Base-by-base conservation (phyloP, 306 rosid genomes). In the Vicia faba region DNA sequence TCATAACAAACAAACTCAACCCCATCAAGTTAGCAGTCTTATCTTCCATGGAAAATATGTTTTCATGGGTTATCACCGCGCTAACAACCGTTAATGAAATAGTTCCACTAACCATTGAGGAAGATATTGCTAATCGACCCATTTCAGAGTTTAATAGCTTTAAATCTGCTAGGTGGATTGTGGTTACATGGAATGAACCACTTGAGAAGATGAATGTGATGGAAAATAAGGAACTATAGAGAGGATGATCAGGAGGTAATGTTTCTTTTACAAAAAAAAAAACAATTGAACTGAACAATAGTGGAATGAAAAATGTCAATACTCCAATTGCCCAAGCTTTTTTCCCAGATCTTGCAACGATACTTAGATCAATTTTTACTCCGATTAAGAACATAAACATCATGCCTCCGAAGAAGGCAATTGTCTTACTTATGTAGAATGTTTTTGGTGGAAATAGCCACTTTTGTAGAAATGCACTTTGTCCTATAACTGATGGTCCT, bases 101-200 rank as follows among this genome's bases (percentile, higher is more conserved):
- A 3, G 13, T 4, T 55, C 88, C 92, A 11, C 78, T 78, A 11
- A 89, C 44, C 84, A 83, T 72, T 0, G 92, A 70, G 2, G 87
- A 56, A 1, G 90, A 75, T 10, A 78, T 36, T 0, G 89, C 85
- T 43, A 86, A 62, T 6, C 77, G 79, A 11, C 91, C 96, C 5
- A 88, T 60, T 66, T 88, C 85, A 1, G 96, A 78, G 67, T 86
- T 88, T 0, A 86, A 84, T 71, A 88, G 88, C 55, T 88, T 86
- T 11, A 82, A 36, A 40, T 86, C 88, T 5, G 48, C 64, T 1
- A 88, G 25, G 13, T 73, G 71, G 57, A 81, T 78, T 0, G 79
- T 68, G 5, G 78, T 76, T 53, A 79, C 87, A 6, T 82, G 77
- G 68, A 89, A 84, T 10, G 87, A 82, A 55, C 77, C 68, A 0